Evolutionary conservation across 257 asterid species (phyloP).

Genomic region (Solanum gandarillasii): DNA sequence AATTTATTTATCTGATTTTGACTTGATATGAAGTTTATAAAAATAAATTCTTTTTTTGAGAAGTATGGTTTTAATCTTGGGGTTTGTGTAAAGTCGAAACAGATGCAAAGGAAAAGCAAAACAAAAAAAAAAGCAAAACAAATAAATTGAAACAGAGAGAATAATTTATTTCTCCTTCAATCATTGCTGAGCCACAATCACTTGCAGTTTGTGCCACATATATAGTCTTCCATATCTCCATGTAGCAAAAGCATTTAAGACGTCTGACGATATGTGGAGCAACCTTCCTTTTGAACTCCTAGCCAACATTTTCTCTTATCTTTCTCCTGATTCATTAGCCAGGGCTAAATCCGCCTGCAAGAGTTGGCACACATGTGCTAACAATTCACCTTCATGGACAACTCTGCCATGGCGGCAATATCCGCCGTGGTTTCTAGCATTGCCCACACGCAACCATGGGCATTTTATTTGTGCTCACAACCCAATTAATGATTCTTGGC

Average conservation of each 20-base stretch:
- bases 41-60: background rate
- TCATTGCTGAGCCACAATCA: background rate
- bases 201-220: background rate
- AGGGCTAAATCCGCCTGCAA: constrained; percentile 49
- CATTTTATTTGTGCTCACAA: constrained; percentile 44
- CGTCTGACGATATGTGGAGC: constrained; percentile 42
- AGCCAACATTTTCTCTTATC: constrained; percentile 52
- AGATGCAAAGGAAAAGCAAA: background rate
- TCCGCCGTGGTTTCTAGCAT: constrained; percentile 62
- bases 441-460: constrained; percentile 33
- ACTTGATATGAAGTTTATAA: rapidly evolving
- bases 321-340: constrained; percentile 63
- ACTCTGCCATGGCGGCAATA: constrained; percentile 1
- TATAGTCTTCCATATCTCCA: background rate
- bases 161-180: background rate
- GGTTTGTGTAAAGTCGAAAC: rapidly evolving
- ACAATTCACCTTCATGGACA: background rate
- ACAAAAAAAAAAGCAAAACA: background rate
- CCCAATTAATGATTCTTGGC: constrained; percentile 35
- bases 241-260: background rate
- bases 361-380: constrained; percentile 42
- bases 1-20: background rate
- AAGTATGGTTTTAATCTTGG: too few species aligned
- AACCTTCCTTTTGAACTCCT: constrained; percentile 56
- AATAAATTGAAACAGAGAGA: background rate